Percentiles rank a stretch among this genome's conserved stretches.
Conservation (phyloP, 2,329 filamentous ascomycete genomes). For the Xylaria multiplex region DNA sequence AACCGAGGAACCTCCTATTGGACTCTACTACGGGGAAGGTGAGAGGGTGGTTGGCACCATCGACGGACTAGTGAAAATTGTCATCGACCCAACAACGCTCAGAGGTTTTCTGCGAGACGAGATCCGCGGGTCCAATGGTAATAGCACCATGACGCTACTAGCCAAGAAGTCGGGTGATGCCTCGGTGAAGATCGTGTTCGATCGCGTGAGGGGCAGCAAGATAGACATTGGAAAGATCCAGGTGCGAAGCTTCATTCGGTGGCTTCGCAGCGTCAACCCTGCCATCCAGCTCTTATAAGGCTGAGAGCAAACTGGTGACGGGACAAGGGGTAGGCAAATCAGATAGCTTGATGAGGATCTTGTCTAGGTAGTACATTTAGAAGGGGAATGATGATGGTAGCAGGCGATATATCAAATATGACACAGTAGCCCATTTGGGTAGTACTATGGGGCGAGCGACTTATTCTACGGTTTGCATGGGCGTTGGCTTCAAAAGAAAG, state of each 20-base stretch:
- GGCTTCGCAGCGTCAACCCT: constrained; percentile 39
- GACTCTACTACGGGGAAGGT: constrained; percentile 39
- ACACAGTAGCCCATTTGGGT: neutral
- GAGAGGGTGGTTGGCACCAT: constrained; percentile 28
- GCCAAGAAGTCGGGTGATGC: constrained; percentile 8
- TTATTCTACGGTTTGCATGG: neutral
- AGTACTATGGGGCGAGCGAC: neutral
- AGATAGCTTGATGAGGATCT: neutral
- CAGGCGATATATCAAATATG: too few species aligned
- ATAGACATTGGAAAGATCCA: constrained; percentile 41
- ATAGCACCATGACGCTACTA: constrained; percentile 32
- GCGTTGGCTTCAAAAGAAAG: neutral
- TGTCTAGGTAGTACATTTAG: neutral
- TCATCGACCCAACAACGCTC: constrained; percentile 39
- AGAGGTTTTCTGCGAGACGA: constrained; percentile 32
- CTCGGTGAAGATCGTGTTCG: constrained; percentile 38
- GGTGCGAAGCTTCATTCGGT: constrained; percentile 39
- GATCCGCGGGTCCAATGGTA: constrained; percentile 34
- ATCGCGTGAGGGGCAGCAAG: constrained; percentile 37
- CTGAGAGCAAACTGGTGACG: neutral
- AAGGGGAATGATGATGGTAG: neutral
- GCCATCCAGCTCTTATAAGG: constrained; percentile 33
- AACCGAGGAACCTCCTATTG: constrained; percentile 25
- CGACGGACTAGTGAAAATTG: constrained; percentile 26
- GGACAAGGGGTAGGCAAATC: neutral